These are phyloP conservation scores for Allium sativum DNA, from an alignment of 106 monocot species.

Conservation along the genomic window DNA sequence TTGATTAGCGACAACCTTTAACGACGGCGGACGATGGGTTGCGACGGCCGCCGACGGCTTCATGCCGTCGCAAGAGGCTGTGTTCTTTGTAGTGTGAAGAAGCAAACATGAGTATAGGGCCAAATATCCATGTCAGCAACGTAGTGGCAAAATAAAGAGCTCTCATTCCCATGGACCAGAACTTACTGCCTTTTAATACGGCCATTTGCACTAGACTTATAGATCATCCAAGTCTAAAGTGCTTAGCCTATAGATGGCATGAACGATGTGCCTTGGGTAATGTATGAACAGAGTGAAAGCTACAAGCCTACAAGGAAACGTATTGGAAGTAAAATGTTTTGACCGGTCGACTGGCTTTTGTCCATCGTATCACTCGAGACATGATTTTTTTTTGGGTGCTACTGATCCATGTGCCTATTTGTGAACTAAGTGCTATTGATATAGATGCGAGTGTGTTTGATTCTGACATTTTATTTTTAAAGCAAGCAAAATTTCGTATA, in stretches of 20 bases:
- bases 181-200: slow-evolving; percentile 42
- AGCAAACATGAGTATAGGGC: slow-evolving; percentile 61
- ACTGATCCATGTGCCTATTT: slow-evolving; percentile 55
- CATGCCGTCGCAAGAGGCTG: no score
- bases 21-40: no score
- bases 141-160: slow-evolving; percentile 57
- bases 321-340: slow-evolving; percentile 54
- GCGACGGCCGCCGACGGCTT: no score
- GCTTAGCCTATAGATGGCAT: slow-evolving; percentile 57
- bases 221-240: no score
- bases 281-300: slow-evolving; percentile 76
- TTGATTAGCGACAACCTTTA: no score
- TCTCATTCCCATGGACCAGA: slow-evolving; percentile 49
- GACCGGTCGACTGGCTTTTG: slow-evolving; percentile 39
- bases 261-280: slow-evolving; percentile 57
- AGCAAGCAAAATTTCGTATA: slow-evolving; percentile 29
- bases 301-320: slow-evolving; percentile 55
- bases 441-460: slow-evolving; percentile 55
- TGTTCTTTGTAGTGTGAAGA: no score
- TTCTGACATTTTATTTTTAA: slow-evolving; percentile 36
- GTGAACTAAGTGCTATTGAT: slow-evolving; percentile 64
- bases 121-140: slow-evolving; percentile 63
- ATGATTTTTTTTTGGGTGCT: slow-evolving; percentile 41
- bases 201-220: slow-evolving; percentile 46
- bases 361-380: slow-evolving; percentile 47